These are phyloP conservation scores for Beauveria sp. DNA, from an alignment of 2,329 filamentous ascomycete genomes.

Conservation along the genomic window DNA sequence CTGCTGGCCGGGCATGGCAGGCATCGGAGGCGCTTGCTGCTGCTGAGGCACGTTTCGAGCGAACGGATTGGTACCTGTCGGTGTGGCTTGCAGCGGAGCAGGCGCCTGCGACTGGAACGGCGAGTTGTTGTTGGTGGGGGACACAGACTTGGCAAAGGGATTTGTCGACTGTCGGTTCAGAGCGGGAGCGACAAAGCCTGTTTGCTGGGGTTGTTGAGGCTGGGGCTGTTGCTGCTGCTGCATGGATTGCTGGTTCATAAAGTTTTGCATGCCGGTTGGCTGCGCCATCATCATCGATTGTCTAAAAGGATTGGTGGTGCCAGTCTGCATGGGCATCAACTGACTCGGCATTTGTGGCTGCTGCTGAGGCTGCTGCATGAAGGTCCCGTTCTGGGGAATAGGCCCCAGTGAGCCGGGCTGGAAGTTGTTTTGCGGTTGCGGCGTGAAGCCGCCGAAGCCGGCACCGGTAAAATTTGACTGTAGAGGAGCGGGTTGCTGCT, in stretches of 20 bases:
- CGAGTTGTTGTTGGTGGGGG: conserved; percentile 26
- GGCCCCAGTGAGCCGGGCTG: conserved; percentile 44
- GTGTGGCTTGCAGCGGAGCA: conserved; percentile 38
- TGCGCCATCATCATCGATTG: conserved; percentile 72
- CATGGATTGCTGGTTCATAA: conserved; percentile 19
- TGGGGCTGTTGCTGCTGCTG: background rate
- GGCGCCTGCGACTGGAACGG: conserved; percentile 36
- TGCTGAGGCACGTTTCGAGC: conserved; percentile 35
- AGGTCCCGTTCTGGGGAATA: conserved; percentile 50
- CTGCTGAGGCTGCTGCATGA: conserved; percentile 16
- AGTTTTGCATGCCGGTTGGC: conserved; percentile 39
- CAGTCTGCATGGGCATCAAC: conserved; percentile 18
- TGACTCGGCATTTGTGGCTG: conserved; percentile 18
- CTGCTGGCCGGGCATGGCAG: background rate
- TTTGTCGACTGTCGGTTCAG: conserved; percentile 66
- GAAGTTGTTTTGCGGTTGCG: conserved; percentile 45
- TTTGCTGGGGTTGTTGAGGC: background rate
- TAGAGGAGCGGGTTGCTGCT: conserved; percentile 33
- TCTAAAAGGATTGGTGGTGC: conserved; percentile 83
- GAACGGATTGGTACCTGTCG: conserved; percentile 54
- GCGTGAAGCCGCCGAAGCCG: conserved; percentile 77
- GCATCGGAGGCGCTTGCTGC: conserved; percentile 2
- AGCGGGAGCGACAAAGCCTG: conserved; percentile 26
- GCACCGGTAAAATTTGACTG: conserved; percentile 56
- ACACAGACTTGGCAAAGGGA: conserved; percentile 64